Percentiles rank a stretch among this genome's conserved stretches.
Evolutionary conservation across 495 filamentous ascomycete species (phyloP).

Genomic region (Talaromyces adpressus): DNA sequence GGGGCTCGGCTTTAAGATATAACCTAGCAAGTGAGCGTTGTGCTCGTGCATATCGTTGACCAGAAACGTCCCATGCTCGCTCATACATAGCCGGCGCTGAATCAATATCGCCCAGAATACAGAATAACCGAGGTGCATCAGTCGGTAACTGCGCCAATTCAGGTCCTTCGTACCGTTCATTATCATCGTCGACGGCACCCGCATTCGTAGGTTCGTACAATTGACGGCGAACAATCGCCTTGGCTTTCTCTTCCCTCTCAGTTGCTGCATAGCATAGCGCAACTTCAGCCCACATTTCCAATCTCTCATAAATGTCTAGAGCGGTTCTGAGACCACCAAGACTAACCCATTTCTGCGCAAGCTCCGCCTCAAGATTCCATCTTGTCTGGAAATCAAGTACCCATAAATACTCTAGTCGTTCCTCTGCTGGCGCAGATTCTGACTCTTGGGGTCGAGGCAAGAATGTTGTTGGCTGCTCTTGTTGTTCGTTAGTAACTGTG

Average conservation of each 20-base stretch:
- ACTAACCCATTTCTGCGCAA: slow-evolving; percentile 83
- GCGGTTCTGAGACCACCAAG: slow-evolving; percentile 84
- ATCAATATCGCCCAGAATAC: slow-evolving; percentile 89
- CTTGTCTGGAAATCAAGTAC: slow-evolving; percentile 73
- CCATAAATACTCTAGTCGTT: slow-evolving; percentile 77
- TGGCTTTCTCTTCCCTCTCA: slow-evolving; percentile 79
- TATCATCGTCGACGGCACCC: slow-evolving; percentile 34
- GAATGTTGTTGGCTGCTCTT: slow-evolving; percentile 57
- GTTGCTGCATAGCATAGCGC: slow-evolving; percentile 81
- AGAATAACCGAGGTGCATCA: slow-evolving; percentile 83
- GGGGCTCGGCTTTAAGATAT: slow-evolving; percentile 52
- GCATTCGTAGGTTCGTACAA: slow-evolving; percentile 58
- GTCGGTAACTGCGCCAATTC: slow-evolving; percentile 63
- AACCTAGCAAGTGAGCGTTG: slow-evolving; percentile 80
- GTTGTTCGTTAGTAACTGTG: slow-evolving; percentile 3
- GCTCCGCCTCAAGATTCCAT: slow-evolving; percentile 90
- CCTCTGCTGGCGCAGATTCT: slow-evolving; percentile 69
- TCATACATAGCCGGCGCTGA: slow-evolving; percentile 66
- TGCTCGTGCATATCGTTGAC: slow-evolving; percentile 71
- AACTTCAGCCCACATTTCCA: slow-evolving; percentile 93
- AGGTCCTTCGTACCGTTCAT: slow-evolving; percentile 51
- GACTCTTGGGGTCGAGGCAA: slow-evolving; percentile 67
- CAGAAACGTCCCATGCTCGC: slow-evolving; percentile 83
- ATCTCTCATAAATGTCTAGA: slow-evolving; percentile 89
- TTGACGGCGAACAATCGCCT: slow-evolving; percentile 63